phyloP scores from a whole-genome alignment of 2,329 filamentous ascomycete species.

The Alternaria arbusti region DNA sequence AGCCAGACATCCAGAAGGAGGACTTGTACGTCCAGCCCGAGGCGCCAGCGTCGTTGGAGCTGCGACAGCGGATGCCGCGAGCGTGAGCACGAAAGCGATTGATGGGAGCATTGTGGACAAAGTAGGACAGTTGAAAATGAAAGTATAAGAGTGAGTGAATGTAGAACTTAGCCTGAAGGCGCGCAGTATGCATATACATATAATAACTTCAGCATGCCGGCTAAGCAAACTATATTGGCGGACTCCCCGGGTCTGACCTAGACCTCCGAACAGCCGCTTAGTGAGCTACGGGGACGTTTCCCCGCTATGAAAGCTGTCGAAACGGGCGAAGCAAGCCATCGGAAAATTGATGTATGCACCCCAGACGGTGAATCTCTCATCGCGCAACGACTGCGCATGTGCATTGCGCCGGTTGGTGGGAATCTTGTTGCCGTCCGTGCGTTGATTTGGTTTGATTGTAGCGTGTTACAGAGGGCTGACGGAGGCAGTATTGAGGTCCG shows the following conservation, averaged over 20 bases:
- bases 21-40: slow-evolving; percentile 49
- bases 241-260: background rate
- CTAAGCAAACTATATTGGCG: background rate
- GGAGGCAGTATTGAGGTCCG: slow-evolving; percentile 18
- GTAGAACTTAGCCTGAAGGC: background rate
- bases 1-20: slow-evolving; percentile 60
- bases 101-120: slow-evolving; percentile 21
- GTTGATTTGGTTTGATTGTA: slow-evolving; percentile 10
- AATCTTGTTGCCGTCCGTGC: background rate
- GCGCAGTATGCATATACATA: background rate
- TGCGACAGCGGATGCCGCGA: slow-evolving; percentile 27
- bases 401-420: slow-evolving; percentile 17
- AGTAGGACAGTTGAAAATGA: background rate
- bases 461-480: slow-evolving; percentile 23
- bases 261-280: background rate
- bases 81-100: slow-evolving; percentile 27
- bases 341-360: slow-evolving; percentile 14
- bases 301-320: background rate
- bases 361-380: slow-evolving; percentile 4
- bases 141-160: background rate
- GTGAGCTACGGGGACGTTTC: background rate
- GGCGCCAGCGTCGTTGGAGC: slow-evolving; percentile 25
- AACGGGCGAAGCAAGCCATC: slow-evolving; percentile 3
- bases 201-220: background rate
- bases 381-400: background rate